Evolutionary conservation across 2,329 filamentous ascomycete genomes (phyloP), one percentile per base, ranked within the genome.

Genomic region (Penicillium rolfsii): DNA sequence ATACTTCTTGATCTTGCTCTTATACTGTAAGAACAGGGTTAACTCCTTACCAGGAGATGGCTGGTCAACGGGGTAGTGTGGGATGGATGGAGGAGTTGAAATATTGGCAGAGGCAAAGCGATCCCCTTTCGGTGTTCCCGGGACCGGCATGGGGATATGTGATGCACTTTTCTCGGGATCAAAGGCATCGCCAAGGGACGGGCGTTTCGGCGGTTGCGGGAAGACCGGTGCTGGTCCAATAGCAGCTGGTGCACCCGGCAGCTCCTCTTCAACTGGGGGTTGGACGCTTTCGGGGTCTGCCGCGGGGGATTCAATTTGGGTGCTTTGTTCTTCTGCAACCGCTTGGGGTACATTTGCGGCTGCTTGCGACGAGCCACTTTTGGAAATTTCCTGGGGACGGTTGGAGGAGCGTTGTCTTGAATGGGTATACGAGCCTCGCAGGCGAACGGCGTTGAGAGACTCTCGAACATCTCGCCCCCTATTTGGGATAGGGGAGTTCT

Each of bases 1-100:
- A 73, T 96, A 96, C 75, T 98, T 98, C 79, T 97, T 98, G 69
- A 98, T 93, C 74, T 95, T 95, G 69, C 90, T 95, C 75, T 96
- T 97, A 80, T 98, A 97, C 77, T 98, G 94, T 63, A 98, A 77
- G 75, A 98, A 99, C 41, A 99, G 81, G 0, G 94, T 98, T 54
- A 99, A 83, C 68, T 97, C 93, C 73, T 97, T 97, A 8, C 88
- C 89, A 6, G 88, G 92, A 46, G 77, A 76, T 0, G 90, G 90
- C 55, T 83, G 82, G 45, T 89, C 88, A 24, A 86, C 81, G 33
- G 79, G 76, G 64, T 86, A 87, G 45, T 83, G 83, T 55, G 82
- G 81, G 30, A 83, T 80, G 58, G 83, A 85, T 16, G 77, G 73
- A 22, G 78, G 76, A 0, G 75, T 77, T 9, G 70, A 70, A 35